Evolutionary conservation across 345 rosid genomes (phyloP).

Genomic region (Bruguiera sexangula): DNA sequence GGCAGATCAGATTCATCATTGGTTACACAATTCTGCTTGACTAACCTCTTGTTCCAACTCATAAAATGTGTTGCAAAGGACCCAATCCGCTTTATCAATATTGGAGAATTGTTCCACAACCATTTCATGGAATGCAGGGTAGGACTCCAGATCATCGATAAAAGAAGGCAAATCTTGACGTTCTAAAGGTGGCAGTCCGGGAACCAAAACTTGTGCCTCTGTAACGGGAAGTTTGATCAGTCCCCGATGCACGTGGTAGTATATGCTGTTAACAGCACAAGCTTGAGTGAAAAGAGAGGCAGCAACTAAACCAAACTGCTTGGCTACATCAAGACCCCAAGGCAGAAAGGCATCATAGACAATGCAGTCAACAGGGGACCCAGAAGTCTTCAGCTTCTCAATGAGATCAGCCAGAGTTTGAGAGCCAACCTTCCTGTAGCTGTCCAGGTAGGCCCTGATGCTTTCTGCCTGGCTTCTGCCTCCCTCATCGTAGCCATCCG

Average conservation of each 20-base stretch:
- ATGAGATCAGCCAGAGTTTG: slow-evolving; percentile 15
- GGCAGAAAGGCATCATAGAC: slow-evolving; percentile 28
- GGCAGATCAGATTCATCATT: background rate
- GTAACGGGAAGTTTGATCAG: slow-evolving; percentile 20
- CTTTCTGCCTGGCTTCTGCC: slow-evolving; percentile 5
- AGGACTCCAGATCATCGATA: slow-evolving; percentile 14
- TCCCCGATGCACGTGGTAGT: slow-evolving; percentile 30
- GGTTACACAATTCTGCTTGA: background rate
- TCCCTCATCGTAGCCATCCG: slow-evolving; percentile 31
- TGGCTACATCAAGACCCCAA: slow-evolving; percentile 37
- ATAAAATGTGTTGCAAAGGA: slow-evolving; percentile 26
- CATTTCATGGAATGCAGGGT: slow-evolving; percentile 22
- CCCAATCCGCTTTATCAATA: slow-evolving; percentile 28
- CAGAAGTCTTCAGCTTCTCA: slow-evolving; percentile 10
- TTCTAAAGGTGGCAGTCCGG: slow-evolving; percentile 28
- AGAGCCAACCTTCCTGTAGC: slow-evolving; percentile 14
- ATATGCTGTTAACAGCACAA: slow-evolving; percentile 31
- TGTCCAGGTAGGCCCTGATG: slow-evolving; percentile 3
- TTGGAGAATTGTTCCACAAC: slow-evolving; percentile 29
- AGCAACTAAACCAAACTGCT: slow-evolving; percentile 20
- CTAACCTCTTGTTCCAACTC: slow-evolving; percentile 35
- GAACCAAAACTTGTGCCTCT: slow-evolving; percentile 13
- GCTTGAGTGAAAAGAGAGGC: slow-evolving; percentile 37
- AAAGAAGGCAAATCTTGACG: slow-evolving; percentile 30
- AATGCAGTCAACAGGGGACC: slow-evolving; percentile 14